Conservation (phyloP, 768 basidiomycete species). For the Mycena polygramma region DNA sequence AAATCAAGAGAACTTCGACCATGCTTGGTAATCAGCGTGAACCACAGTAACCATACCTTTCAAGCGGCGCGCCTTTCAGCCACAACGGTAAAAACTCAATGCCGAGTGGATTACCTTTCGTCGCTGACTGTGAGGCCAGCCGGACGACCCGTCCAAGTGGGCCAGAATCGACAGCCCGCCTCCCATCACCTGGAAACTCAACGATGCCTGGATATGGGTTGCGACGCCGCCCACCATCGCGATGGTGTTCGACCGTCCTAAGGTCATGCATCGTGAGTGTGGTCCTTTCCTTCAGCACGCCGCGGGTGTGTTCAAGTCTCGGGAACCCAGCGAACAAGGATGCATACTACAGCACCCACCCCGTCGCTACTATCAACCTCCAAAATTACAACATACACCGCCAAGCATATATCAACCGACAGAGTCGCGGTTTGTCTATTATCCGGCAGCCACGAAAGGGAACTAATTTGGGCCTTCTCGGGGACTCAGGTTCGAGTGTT, state of each 20-base stretch:
- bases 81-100: slow-evolving; percentile 5
- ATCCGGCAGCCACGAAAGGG: neutral
- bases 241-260: slow-evolving; percentile 27
- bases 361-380: slow-evolving; percentile 28
- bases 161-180: slow-evolving; percentile 29
- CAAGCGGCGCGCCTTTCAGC: slow-evolving; percentile 32
- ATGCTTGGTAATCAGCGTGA: slow-evolving; percentile 32
- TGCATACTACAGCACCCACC: slow-evolving; percentile 15
- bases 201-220: slow-evolving; percentile 36
- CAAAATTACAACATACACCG: slow-evolving; percentile 33
- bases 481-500: slow-evolving; percentile 5
- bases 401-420: slow-evolving; percentile 19
- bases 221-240: slow-evolving; percentile 18
- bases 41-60: slow-evolving; percentile 15
- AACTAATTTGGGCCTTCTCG: neutral
- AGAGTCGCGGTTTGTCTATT: slow-evolving; percentile 13
- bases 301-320: slow-evolving; percentile 10
- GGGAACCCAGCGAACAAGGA: slow-evolving; percentile 25
- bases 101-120: neutral
- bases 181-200: slow-evolving; percentile 28
- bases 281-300: neutral
- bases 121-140: slow-evolving; percentile 10
- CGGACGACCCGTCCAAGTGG: slow-evolving; percentile 25
- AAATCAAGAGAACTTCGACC: slow-evolving; percentile 32
- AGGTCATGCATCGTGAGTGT: slow-evolving; percentile 19